Conservation (phyloP, 1,139 yeast species). For the Pichia sp. region DNA sequence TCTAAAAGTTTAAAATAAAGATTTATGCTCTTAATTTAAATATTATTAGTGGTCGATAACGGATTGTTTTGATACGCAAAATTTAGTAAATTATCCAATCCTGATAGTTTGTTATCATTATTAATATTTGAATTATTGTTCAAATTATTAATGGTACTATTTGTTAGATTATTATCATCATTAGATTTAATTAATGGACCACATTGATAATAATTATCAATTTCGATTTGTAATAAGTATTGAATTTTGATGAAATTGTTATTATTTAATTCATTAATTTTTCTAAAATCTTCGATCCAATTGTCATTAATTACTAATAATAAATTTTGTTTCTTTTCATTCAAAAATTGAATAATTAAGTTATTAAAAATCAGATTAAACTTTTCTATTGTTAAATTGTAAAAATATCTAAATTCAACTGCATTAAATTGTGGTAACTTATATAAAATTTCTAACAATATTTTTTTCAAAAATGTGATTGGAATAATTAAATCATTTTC, state of each 20-base stretch:
- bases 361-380: conserved; percentile 71
- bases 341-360: conserved; percentile 45
- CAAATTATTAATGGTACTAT: conserved; percentile 4
- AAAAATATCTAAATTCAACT: conserved; percentile 66
- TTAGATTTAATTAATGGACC: conserved; percentile 17
- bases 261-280: conserved; percentile 52
- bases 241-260: conserved; percentile 45
- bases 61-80: conserved; percentile 30
- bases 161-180: conserved; percentile 8
- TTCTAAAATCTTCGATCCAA: conserved; percentile 50
- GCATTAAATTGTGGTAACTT: conserved; percentile 69
- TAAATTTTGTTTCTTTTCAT: conserved; percentile 34
- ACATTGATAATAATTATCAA: conserved; percentile 21
- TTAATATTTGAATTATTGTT: neutral
- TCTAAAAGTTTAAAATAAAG: neutral
- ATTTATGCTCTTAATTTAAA: neutral
- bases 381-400: conserved; percentile 71
- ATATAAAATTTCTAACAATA: conserved; percentile 56
- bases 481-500: conserved; percentile 53
- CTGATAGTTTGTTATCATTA: conserved; percentile 18
- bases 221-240: conserved; percentile 41
- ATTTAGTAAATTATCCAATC: conserved; percentile 26
- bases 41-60: conserved; percentile 25
- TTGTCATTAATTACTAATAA: conserved; percentile 39
- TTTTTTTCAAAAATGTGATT: conserved; percentile 57